Conservation (phyloP, 768 basidiomycete species). For the Leccinum boreale region DNA sequence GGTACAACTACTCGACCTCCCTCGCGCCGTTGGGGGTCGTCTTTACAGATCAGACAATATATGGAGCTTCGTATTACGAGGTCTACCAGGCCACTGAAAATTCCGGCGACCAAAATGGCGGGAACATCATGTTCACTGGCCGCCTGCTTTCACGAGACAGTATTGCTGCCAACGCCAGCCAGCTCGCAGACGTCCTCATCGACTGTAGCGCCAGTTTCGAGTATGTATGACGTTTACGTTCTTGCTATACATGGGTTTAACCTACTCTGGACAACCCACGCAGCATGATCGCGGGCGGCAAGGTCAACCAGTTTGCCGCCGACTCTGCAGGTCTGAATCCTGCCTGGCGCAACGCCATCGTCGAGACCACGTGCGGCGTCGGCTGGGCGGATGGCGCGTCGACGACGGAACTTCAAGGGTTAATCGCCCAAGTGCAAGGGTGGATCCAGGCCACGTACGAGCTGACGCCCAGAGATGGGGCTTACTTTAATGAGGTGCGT, state of each 20-base stretch:
- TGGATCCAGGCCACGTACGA: constrained; percentile 28
- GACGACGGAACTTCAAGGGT: background rate
- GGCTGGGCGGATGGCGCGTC: constrained; percentile 21
- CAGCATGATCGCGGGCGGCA: constrained; percentile 31
- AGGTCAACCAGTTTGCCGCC: constrained; percentile 34
- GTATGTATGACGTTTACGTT: background rate
- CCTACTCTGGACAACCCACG: background rate
- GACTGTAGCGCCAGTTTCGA: background rate
- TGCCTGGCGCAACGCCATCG: constrained; percentile 41
- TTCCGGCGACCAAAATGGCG: background rate
- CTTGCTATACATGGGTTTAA: background rate
- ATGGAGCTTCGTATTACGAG: constrained; percentile 5
- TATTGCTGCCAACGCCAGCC: constrained; percentile 17
- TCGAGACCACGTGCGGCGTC: constrained; percentile 22
- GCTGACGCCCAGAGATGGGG: constrained; percentile 32
- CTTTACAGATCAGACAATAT: background rate
- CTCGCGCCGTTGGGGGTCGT: constrained; percentile 7
- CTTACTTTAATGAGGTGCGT: constrained; percentile 48
- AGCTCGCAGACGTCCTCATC: constrained; percentile 22
- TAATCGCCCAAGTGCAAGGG: constrained; percentile 6
- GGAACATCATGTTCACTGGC: constrained; percentile 27
- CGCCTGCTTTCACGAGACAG: constrained; percentile 32
- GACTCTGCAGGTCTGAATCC: constrained; percentile 41
- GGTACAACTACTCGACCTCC: constrained; percentile 27
- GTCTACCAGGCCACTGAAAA: background rate